These are phyloP conservation scores for Santalum album DNA, from an alignment of 164 flowering plant genomes.

Conservation along the genomic window DNA sequence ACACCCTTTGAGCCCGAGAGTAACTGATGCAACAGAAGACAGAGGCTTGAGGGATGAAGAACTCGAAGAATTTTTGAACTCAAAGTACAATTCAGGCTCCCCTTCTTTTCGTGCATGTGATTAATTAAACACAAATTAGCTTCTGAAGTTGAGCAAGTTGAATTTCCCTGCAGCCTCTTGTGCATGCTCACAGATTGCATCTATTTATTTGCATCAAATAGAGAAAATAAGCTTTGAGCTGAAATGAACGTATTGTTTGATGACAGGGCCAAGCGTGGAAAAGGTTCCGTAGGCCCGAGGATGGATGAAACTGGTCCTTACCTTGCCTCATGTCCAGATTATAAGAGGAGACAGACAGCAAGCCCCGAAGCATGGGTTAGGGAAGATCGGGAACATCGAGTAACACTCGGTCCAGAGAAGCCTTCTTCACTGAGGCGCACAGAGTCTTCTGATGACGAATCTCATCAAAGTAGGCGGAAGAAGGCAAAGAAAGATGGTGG, in stretches of 20 bases:
- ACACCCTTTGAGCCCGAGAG: conserved; percentile 31
- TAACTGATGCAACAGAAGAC: conserved; percentile 25
- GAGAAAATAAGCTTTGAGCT: neutral
- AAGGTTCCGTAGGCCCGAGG: conserved; percentile 82
- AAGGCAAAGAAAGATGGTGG: conserved; percentile 19
- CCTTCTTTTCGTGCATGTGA: too few relatives aligned
- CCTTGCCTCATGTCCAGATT: conserved; percentile 30
- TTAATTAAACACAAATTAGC: too few relatives aligned
- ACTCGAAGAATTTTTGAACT: conserved; percentile 63
- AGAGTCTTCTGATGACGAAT: conserved; percentile 29
- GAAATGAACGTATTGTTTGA: conserved; percentile 1
- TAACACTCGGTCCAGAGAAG: conserved; percentile 55
- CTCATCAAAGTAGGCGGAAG: conserved; percentile 13
- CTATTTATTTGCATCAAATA: neutral
- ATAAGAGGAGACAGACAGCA: conserved; percentile 12
- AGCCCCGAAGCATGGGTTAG: conserved; percentile 16
- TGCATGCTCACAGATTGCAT: too few relatives aligned
- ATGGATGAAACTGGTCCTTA: conserved; percentile 96
- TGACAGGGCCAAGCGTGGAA: conserved; percentile 79
- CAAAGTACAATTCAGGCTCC: conserved; percentile 35
- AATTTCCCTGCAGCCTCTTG: too few relatives aligned
- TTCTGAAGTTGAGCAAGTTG: too few relatives aligned
- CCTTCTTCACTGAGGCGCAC: conserved; percentile 25
- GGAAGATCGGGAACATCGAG: conserved; percentile 27
- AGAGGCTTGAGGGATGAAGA: conserved; percentile 71